Base-by-base conservation (phyloP, 805 yeast genomes). In the Saccharomycopsis sp. region DNA sequence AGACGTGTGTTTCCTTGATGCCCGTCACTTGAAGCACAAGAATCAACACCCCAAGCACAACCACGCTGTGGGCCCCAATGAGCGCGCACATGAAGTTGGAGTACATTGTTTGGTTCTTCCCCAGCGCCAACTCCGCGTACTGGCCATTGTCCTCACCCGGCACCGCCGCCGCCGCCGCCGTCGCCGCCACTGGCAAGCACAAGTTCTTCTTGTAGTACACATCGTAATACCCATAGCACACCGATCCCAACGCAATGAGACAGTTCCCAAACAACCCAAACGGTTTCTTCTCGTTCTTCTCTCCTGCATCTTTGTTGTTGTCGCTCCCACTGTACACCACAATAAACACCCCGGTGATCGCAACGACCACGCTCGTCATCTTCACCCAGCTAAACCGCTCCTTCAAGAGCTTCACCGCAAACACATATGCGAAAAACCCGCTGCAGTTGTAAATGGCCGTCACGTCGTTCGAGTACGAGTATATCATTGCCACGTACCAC, bases 371-470 rank as follows among this genome's bases (percentile, higher is more conserved):
- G n/a, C 87, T 73, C 21, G 65, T 53, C 7, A 75, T 67, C 57
- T 86, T 85, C 38, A 72, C 53, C 65, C 73, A 65, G 3, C 78
- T 71, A 52, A 84, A 74, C 36, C 59, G 63, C 53, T 86, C 95
- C 25, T 72, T 63, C 38, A 86, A 63, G 16, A 86, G 58, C 1
- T 87, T 83, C 20, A 86, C 77, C 3, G 94, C 85, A 59, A 86
- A 85, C 12, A 83, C 72, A 53, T 86, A 79, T 0, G 95, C 95
- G 3, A 88, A 80, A 57, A 86, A 86, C 0, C 95, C 94, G 12
- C 89, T 79, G 56, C 92, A 84, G 62, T 86, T 85, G 62, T 85
- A 86, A 46, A 85, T 85, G 3, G 95, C 95, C 2, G 95, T 86
- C 27, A 86, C 80, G 53, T 86, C 95, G 3, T 85, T 69, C 0